Evolutionary conservation across 768 basidiomycete genomes (phyloP), one percentile per base, ranked within the genome.

Genomic region (Cyclocybe cylindracea): DNA sequence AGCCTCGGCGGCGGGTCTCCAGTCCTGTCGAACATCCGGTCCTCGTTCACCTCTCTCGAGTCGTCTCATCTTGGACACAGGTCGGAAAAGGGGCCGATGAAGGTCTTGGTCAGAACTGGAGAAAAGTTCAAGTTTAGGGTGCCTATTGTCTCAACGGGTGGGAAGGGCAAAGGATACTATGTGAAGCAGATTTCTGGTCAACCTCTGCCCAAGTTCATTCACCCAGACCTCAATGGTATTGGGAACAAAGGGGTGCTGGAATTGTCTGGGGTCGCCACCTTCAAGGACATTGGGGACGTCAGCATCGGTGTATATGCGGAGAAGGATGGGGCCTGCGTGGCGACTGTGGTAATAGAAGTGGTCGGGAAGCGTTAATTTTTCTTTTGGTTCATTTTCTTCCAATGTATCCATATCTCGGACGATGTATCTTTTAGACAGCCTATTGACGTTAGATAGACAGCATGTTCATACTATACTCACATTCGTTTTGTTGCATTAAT

Each of bases 41-140:
- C 76, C n/a, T 85, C 86, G 10, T 83, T 84, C 59, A 81, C 84
- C 3, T 84, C 85, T 11, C 68, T 86, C 29, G 83, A 83, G 60
- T 85, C 84, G 4, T 85, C 83, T 9, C 78, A 76, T 41, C 70
- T 69, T 13, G 76, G 74, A 18, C 71, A 74, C 48, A 73, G 70
- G 16, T 66, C 64, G 24, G 48, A 62, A 11, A 50, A 57, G 18
- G 65, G 62, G 19, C 60, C 64, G 32, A 75, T 66, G 53, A 72
- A 79, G 35, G 78, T 81, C 58, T 62, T 86, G 51, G 75, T 81
- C 32, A 77, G 84, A 32, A 67, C 72, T 3, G 83, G 82, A 18
- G 84, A 86, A 57, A 73, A 66, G 54, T 86, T 87, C 74, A 77
- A 73, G 57, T 85, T 84, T 66, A 71, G 75, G 50, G 75, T 86